Evolutionary conservation across 2,329 filamentous ascomycete genomes (phyloP).

Genomic region (Aspergillus sp.): DNA sequence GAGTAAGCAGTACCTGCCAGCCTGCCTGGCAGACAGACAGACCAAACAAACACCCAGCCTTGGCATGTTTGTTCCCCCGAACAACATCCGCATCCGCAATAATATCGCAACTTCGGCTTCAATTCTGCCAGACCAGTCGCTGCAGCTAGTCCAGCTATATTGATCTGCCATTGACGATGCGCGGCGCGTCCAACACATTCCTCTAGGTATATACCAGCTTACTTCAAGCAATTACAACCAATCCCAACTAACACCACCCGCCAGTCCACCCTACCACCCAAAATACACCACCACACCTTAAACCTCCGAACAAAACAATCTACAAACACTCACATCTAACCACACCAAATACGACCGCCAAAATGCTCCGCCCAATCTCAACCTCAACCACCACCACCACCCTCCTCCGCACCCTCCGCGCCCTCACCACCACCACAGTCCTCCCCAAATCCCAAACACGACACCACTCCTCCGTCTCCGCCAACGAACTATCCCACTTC

Average conservation of each 20-base stretch:
- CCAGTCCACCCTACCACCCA: not conserved
- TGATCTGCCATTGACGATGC: constrained; percentile 2
- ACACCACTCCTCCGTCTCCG: constrained; percentile 70
- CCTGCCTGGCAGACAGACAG: not conserved
- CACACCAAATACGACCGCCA: not conserved
- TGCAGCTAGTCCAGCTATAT: not conserved
- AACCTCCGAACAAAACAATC: not conserved
- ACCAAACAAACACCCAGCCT: constrained; percentile 9
- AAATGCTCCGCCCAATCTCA: constrained; percentile 9
- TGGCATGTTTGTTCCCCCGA: constrained; percentile 20
- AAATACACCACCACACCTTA: too few relatives aligned
- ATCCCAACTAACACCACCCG: not conserved
- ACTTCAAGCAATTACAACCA: too few relatives aligned
- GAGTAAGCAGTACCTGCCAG: too few relatives aligned
- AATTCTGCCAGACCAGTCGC: constrained; percentile 3
- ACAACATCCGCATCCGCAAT: constrained; percentile 2
- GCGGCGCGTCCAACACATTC: not conserved
- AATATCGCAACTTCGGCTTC: constrained; percentile 10
- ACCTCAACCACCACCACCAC: constrained; percentile 11
- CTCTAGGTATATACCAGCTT: not conserved
- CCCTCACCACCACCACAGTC: constrained; percentile 5
- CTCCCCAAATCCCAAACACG: constrained; percentile 35
- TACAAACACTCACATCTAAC: not conserved
- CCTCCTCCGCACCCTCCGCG: constrained; percentile 6
- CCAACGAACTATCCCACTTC: constrained; percentile 90